Percentiles rank a stretch among this genome's conserved stretches.
phyloP scores from a whole-genome alignment of 768 basidiomycete species.

The Auricularia sp. region DNA sequence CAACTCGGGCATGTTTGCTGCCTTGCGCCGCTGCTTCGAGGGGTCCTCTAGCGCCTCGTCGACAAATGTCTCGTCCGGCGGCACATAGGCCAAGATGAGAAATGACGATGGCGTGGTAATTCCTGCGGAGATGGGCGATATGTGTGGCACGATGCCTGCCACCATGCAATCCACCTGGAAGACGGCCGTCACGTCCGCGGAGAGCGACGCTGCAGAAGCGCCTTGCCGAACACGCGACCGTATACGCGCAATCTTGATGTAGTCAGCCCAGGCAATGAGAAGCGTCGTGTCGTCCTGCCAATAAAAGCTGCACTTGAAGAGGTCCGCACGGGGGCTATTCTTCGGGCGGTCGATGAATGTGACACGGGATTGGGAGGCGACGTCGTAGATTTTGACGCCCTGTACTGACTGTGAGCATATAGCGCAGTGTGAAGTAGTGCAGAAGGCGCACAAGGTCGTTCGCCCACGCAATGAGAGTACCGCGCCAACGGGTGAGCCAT shows the following conservation, averaged over 20 bases:
- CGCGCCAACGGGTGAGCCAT: conserved; percentile 84
- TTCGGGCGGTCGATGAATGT: conserved; percentile 76
- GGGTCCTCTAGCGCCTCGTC: conserved; percentile 73
- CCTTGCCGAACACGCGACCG: conserved; percentile 38
- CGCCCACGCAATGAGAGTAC: conserved; percentile 87
- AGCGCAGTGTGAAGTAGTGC: background rate
- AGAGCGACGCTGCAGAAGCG: conserved; percentile 23
- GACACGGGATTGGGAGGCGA: conserved; percentile 62
- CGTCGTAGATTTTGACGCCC: conserved; percentile 95
- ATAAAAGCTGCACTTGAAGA: conserved; percentile 84
- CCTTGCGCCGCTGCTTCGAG: conserved; percentile 45
- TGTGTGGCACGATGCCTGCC: conserved; percentile 78
- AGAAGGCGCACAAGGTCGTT: conserved; percentile 66
- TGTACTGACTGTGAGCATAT: conserved; percentile 18
- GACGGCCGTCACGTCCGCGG: conserved; percentile 83
- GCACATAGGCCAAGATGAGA: conserved; percentile 78
- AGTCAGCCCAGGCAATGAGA: conserved; percentile 88
- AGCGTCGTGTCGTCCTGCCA: conserved; percentile 93
- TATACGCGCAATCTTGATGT: conserved; percentile 82
- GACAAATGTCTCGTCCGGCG: conserved; percentile 60
- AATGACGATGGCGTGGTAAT: conserved; percentile 49
- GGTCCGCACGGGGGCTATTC: conserved; percentile 81
- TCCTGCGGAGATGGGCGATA: conserved; percentile 25
- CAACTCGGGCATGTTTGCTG: conserved; percentile 87
- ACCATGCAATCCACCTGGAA: conserved; percentile 96